These are phyloP conservation scores for Lophiostoma macrostomum DNA, from an alignment of 495 filamentous ascomycete species.

Conservation along the genomic window DNA sequence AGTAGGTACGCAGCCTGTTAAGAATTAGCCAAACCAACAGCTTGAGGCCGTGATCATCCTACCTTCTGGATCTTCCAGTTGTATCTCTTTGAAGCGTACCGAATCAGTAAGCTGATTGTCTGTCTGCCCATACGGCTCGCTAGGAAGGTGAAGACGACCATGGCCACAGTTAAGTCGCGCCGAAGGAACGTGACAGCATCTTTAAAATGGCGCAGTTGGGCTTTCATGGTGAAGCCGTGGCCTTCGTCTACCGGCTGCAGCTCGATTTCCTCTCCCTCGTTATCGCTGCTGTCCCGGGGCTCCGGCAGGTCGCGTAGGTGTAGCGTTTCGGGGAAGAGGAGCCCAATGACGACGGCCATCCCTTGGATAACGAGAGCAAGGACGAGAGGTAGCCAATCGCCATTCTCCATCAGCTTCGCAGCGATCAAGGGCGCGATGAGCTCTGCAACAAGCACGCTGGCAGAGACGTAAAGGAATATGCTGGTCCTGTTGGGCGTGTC, in stretches of 20 bases:
- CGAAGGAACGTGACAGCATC: conserved; percentile 40
- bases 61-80: conserved; percentile 45
- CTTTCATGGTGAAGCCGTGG: conserved; percentile 23
- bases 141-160: conserved; percentile 40
- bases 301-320: conserved; percentile 28
- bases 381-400: conserved; percentile 24
- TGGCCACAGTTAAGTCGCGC: conserved; percentile 33
- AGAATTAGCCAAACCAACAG: background rate
- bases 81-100: conserved; percentile 47
- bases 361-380: conserved; percentile 20
- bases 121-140: conserved; percentile 39
- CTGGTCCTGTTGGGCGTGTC: conserved; percentile 15
- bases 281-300: conserved; percentile 9
- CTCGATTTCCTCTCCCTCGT: background rate
- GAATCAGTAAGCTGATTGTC: conserved; percentile 39
- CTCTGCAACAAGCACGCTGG: conserved; percentile 22
- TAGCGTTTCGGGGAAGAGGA: conserved; percentile 28
- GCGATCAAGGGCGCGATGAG: conserved; percentile 24
- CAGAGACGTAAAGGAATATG: conserved; percentile 28
- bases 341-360: conserved; percentile 6
- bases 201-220: conserved; percentile 31
- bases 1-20: conserved; percentile 44
- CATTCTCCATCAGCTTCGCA: conserved; percentile 22
- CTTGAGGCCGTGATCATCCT: conserved; percentile 3
- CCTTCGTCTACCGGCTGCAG: background rate